Evolutionary conservation across 305 asterid species (phyloP), one percentile per base, ranked within the genome.

Genomic region (Rubia occidens): DNA sequence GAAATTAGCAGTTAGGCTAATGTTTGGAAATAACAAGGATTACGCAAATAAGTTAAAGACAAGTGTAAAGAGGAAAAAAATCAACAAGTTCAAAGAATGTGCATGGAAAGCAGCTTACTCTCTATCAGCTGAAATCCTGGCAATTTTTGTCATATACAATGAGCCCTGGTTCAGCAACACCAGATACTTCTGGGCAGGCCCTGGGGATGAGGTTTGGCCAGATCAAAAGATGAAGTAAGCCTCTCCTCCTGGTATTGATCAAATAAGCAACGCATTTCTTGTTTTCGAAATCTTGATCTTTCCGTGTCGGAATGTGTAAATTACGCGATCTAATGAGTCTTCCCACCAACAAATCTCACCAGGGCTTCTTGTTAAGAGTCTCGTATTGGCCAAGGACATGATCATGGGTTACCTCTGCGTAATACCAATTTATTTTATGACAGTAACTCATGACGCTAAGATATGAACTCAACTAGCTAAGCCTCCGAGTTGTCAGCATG

Each of bases 151-250:
- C 4, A 72, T 75, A 29, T 75, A 66, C 51, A 67, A 75, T 59
- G 85, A 81, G 69, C 82, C 85, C 15, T 78, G 82, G 82, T 71
- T 81, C 35, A 75, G 45, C 14, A 68, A 81, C 71, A 70, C 79
- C 3, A 79, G 24, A 55, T 75, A 67, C 58, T 81, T 72, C 71
- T 81, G 84, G 85, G 43, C 40, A 61, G 82, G 82, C 17, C 85
- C 82, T 59, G 75, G 71, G 21, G 77, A 78, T 73, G 71, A 66
- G 62, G 64, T 70, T 39, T 81, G 85, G 85, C 85, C 84, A 9
- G 76, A 78, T 32, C 78, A 72, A 32, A 81, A 78, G 71, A 72
- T 69, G 64, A 78, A 78, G 84, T 76, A 60, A 60, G 80, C 32
- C 60, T 53, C 24, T 20, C 62, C 29, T 59, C 14, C 17, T 47